Evolutionary conservation across 257 asterid species (phyloP).

Genomic region (Apocynum venetum): DNA sequence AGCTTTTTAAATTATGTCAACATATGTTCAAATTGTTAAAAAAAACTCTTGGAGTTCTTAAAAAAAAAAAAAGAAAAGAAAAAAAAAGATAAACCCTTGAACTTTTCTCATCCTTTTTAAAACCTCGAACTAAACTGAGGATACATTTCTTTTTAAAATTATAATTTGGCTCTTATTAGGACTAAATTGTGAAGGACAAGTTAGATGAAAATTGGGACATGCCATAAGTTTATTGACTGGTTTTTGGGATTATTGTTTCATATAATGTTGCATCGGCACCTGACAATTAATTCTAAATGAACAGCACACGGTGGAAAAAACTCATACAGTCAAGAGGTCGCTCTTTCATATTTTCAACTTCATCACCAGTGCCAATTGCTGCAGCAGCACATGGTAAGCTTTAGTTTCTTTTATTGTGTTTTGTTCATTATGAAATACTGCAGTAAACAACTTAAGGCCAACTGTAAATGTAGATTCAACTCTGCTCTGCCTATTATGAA

Average conservation of each 20-base stretch:
- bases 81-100: neutral
- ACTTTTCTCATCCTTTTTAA: neutral
- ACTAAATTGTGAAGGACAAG: neutral
- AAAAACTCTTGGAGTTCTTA: no score
- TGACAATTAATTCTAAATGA: conserved; percentile 22
- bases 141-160: neutral
- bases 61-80: no score
- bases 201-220: neutral
- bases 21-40: no score
- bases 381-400: conserved; percentile 90
- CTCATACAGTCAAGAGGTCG: conserved; percentile 95
- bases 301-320: conserved; percentile 94
- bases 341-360: conserved; percentile 94
- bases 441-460: neutral
- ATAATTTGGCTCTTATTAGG: neutral
- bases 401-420: neutral
- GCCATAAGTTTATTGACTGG: neutral
- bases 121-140: neutral
- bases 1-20: no score
- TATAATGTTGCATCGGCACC: neutral
- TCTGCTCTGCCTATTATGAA: no score
- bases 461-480: neutral
- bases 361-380: conserved; percentile 83
- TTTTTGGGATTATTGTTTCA: neutral
- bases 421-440: neutral